Evolutionary conservation across 768 basidiomycete genomes (phyloP).

Genomic region (Tylopilus intermedius): DNA sequence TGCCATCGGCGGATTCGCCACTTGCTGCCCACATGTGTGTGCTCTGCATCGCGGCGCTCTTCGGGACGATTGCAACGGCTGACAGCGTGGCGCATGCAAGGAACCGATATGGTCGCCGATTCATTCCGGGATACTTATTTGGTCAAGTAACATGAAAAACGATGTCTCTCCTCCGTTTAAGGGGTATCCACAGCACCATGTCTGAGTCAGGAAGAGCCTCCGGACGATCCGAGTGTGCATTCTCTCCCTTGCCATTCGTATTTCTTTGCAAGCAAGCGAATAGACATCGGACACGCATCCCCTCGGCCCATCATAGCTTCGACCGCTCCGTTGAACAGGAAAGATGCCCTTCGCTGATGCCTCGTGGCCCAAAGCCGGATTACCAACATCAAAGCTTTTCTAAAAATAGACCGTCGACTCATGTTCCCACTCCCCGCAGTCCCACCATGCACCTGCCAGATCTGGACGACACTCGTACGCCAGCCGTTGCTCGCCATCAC

Average conservation of each 20-base stretch:
- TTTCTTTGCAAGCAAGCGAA: neutral
- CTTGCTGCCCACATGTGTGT: neutral
- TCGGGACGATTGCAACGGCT: neutral
- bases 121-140: neutral
- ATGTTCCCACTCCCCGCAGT: constrained; percentile 6
- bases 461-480: neutral
- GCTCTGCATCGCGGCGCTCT: constrained; percentile 7
- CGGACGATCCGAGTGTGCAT: constrained; percentile 2
- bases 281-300: neutral
- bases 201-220: neutral
- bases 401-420: neutral
- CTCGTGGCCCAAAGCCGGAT: constrained; percentile 49
- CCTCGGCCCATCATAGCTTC: constrained; percentile 34
- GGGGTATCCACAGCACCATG: neutral
- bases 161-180: constrained; percentile 1
- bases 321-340: constrained; percentile 45
- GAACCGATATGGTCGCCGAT: neutral
- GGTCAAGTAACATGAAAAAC: neutral
- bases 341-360: constrained; percentile 49
- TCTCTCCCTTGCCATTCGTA: neutral
- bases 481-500: constrained; percentile 48
- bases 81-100: constrained; percentile 1
- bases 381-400: constrained; percentile 1
- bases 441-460: neutral
- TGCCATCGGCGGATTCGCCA: constrained; percentile 11